phyloP scores from a whole-genome alignment of 768 basidiomycete species.

The Tulasnella sp. region DNA sequence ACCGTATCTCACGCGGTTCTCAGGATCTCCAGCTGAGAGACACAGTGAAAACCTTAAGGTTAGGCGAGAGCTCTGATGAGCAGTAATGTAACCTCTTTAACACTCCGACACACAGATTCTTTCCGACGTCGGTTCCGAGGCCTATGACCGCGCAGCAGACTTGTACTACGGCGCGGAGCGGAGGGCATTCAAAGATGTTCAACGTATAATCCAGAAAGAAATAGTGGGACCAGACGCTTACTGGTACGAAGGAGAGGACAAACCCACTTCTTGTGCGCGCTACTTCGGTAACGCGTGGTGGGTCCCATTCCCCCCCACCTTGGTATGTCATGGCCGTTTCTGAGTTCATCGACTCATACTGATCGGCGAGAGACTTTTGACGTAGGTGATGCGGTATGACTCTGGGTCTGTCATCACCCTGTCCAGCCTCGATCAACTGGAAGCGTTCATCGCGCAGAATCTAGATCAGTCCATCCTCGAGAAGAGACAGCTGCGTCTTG shows the following conservation, averaged over 20 bases:
- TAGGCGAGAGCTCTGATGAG: not conserved
- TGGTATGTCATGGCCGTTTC: conserved; percentile 33
- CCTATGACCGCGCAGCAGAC: conserved; percentile 44
- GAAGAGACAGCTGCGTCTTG: conserved; percentile 47
- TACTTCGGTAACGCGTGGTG: conserved; percentile 73
- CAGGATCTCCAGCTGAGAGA: conserved; percentile 54
- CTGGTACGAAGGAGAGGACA: conserved; percentile 35
- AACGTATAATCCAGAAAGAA: conserved; percentile 43
- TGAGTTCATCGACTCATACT: conserved; percentile 1
- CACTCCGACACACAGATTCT: conserved; percentile 42
- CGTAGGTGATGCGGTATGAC: conserved; percentile 58
- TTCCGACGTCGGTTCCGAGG: conserved; percentile 50
- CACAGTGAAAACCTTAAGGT: conserved; percentile 75
- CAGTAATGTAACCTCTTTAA: no score
- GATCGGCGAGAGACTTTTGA: not conserved
- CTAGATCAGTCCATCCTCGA: conserved; percentile 37
- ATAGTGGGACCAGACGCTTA: conserved; percentile 65
- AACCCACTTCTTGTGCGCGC: conserved; percentile 32
- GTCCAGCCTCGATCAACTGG: conserved; percentile 39
- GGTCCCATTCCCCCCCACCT: conserved; percentile 66
- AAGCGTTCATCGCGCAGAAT: conserved; percentile 54
- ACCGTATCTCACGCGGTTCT: conserved; percentile 58
- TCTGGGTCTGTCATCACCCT: conserved; percentile 44
- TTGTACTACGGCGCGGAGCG: conserved; percentile 40
- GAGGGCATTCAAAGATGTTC: conserved; percentile 37